These are phyloP conservation scores for Zopfochytrium polystomum DNA, from an alignment of 371 early-diverging fungal species.

Conservation along the genomic window DNA sequence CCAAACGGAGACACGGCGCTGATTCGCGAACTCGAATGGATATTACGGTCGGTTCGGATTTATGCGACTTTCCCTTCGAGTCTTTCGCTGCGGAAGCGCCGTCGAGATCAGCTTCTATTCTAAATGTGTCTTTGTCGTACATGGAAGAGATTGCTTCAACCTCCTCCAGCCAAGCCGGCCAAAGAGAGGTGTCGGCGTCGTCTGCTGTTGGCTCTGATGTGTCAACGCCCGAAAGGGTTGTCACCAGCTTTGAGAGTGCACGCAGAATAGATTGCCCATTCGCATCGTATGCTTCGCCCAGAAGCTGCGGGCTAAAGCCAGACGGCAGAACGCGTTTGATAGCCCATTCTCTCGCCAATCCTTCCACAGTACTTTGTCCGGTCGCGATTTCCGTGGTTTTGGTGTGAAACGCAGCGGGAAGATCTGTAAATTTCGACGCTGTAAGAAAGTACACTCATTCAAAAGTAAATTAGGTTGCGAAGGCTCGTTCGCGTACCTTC, in stretches of 20 bases:
- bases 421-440: constrained; percentile 49
- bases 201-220: constrained; percentile 29
- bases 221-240: constrained; percentile 23
- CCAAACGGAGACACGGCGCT: no score
- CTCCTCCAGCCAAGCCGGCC: constrained; percentile 51
- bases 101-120: neutral
- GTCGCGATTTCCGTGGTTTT: constrained; percentile 43
- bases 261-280: constrained; percentile 49
- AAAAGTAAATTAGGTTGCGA: no score
- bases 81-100: neutral
- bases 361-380: constrained; percentile 53
- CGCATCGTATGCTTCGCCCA: constrained; percentile 49
- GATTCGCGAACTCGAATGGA: no score
- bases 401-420: constrained; percentile 62
- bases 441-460: neutral
- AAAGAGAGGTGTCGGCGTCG: constrained; percentile 18
- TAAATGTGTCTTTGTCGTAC: constrained; percentile 44
- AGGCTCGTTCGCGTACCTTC: neutral
- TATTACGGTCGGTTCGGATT: constrained; percentile 1
- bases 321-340: constrained; percentile 58
- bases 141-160: constrained; percentile 63
- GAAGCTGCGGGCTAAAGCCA: constrained; percentile 57
- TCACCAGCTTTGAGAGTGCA: constrained; percentile 50
- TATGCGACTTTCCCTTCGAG: neutral
- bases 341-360: constrained; percentile 61